A percentile compares a stretch with the other conserved stretches of the same genome.
These are phyloP conservation scores for Leccinum pachyderme DNA, from an alignment of 1,284 basidiomycete genomes.

Conservation along the genomic window DNA sequence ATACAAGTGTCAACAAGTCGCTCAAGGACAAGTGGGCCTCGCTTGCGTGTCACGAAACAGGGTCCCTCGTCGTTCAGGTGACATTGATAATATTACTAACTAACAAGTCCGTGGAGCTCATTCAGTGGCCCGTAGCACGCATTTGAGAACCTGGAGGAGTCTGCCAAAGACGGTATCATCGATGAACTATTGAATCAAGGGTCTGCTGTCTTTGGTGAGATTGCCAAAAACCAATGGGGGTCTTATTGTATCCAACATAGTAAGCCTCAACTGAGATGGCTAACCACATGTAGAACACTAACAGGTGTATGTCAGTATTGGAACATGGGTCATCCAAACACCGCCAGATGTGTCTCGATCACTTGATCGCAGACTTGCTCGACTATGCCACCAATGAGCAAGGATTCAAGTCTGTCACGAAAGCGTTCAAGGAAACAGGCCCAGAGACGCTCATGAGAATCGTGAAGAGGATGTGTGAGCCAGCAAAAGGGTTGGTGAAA, in stretches of 20 bases:
- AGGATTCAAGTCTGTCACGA: conserved; percentile 78
- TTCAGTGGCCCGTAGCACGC: conserved; percentile 55
- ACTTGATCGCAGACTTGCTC: conserved; percentile 66
- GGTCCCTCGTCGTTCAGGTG: conserved; percentile 80
- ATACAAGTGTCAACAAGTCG: conserved; percentile 73
- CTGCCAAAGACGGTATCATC: conserved; percentile 77
- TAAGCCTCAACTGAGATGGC: conserved; percentile 36
- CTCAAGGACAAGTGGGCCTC: conserved; percentile 83
- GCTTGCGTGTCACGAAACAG: conserved; percentile 84
- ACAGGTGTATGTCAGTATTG: conserved; percentile 40
- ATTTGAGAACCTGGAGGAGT: conserved; percentile 80
- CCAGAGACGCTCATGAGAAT: conserved; percentile 68
- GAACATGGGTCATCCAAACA: conserved; percentile 77
- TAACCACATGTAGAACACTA: not conserved
- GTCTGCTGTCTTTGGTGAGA: conserved; percentile 61
- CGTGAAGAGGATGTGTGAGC: conserved; percentile 77
- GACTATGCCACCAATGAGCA: conserved; percentile 79
- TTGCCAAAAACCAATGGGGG: conserved; percentile 84
- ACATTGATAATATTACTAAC: not conserved
- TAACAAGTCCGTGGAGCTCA: conserved; percentile 1
- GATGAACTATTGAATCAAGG: conserved; percentile 76
- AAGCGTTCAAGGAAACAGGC: conserved; percentile 79
- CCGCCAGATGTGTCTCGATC: conserved; percentile 67
- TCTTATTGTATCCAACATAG: conserved; percentile 82
- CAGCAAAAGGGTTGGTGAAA: conserved; percentile 61